Evolutionary conservation across 108 stramenopile species (phyloP).

Genomic region (Stephanodiscus triporus): DNA sequence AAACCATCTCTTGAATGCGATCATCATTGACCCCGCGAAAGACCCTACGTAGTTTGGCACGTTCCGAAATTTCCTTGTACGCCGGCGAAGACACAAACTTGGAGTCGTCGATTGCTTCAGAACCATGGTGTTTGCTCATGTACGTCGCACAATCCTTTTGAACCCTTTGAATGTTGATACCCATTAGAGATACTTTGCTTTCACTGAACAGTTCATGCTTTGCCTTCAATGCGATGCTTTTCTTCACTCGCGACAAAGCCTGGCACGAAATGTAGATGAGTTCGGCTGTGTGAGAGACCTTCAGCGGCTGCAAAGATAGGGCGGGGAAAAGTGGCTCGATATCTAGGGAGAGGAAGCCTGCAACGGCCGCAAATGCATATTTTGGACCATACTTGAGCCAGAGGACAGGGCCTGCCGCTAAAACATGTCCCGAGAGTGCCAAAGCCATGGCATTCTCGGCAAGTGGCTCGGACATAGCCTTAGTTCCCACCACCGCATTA

Average conservation of each 20-base stretch:
- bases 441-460: constrained; percentile 66
- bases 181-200: constrained; percentile 26
- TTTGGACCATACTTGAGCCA: constrained; percentile 84
- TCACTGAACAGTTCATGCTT: constrained; percentile 51
- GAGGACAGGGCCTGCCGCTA: constrained; percentile 70
- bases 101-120: constrained; percentile 41
- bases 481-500: constrained; percentile 47
- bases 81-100: constrained; percentile 49
- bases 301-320: constrained; percentile 69
- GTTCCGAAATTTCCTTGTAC: constrained; percentile 51
- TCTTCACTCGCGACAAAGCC: constrained; percentile 33
- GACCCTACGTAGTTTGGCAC: constrained; percentile 42
- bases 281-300: constrained; percentile 69
- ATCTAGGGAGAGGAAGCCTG: constrained; percentile 65
- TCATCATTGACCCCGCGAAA: constrained; percentile 46
- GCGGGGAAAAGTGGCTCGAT: constrained; percentile 63
- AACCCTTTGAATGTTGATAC: constrained; percentile 41
- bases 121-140: constrained; percentile 42
- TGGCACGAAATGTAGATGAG: constrained; percentile 60
- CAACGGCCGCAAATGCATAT: constrained; percentile 80
- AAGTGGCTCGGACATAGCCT: constrained; percentile 53
- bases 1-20: constrained; percentile 52
- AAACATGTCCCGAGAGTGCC: constrained; percentile 66
- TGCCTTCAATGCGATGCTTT: constrained; percentile 42
- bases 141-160: constrained; percentile 38